Percentiles rank a stretch among this genome's conserved stretches.
Evolutionary conservation across 495 filamentous ascomycete genomes (phyloP).

Genomic region (Tuber calosporum): DNA sequence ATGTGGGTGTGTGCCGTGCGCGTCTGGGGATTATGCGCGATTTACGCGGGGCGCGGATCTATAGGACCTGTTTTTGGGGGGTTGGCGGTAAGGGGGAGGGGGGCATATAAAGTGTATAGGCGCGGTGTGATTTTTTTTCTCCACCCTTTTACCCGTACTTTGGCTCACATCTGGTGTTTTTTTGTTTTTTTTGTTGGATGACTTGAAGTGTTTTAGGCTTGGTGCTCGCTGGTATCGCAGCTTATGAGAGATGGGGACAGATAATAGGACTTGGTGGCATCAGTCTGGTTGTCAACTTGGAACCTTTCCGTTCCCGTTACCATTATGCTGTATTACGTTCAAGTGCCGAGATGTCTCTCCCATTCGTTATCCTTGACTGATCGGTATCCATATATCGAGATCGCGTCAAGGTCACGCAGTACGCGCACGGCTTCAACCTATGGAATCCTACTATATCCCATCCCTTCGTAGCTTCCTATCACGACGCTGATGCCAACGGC

Average conservation of each 20-base stretch:
- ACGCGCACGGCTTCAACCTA: not conserved
- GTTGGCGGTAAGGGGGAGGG: not conserved
- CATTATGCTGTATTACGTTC: not conserved
- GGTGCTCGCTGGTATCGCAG: not conserved
- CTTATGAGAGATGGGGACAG: not conserved
- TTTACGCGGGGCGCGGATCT: not conserved
- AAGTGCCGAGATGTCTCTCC: not conserved
- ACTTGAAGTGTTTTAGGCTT: not conserved
- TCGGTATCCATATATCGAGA: not conserved
- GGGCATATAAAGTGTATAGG: too few species aligned
- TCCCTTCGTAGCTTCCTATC: not conserved
- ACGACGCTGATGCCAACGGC: not conserved
- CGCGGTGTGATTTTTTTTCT: not conserved
- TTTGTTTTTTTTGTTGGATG: not conserved
- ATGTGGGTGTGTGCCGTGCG: not conserved
- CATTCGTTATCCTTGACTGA: not conserved
- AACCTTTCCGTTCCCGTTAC: not conserved
- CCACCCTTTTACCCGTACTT: not conserved
- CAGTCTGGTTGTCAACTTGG: not conserved
- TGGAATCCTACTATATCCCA: not conserved
- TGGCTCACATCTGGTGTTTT: not conserved
- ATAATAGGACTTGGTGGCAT: not conserved
- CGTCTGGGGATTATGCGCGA: not conserved
- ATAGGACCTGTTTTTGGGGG: not conserved
- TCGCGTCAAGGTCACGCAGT: not conserved